Conservation (phyloP, 208 protist species). For the Wallacemonas sp. region DNA sequence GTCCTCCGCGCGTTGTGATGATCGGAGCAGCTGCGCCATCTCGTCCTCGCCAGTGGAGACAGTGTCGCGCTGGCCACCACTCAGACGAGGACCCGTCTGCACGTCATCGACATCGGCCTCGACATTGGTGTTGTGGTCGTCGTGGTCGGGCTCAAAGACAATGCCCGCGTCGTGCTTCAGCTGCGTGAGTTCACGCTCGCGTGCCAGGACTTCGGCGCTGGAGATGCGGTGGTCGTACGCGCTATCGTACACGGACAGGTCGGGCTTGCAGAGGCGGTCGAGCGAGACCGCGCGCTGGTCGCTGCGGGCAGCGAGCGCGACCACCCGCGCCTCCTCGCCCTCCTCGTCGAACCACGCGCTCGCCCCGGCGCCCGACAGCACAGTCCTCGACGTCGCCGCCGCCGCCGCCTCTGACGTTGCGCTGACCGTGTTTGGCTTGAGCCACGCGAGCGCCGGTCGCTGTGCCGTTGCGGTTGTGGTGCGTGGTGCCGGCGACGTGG, state of each 20-base stretch:
- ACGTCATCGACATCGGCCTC: not conserved
- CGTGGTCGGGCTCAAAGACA: conserved; percentile 17
- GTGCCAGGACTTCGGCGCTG: conserved; percentile 49
- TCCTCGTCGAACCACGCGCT: conserved; percentile 5
- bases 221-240: conserved; percentile 69
- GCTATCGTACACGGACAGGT: conserved; percentile 74
- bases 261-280: conserved; percentile 45
- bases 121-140: conserved; percentile 14
- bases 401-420: not conserved
- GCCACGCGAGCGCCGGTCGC: conserved; percentile 19
- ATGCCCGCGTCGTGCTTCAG: conserved; percentile 27
- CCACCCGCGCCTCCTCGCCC: not conserved
- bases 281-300: conserved; percentile 21
- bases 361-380: not conserved
- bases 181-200: conserved; percentile 17
- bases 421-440: conserved; percentile 29
- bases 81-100: too few relatives aligned
- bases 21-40: conserved; percentile 18
- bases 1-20: conserved; percentile 25
- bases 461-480: not conserved
- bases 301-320: not conserved
- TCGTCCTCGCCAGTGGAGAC: not conserved
- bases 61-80: too few relatives aligned
- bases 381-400: not conserved
- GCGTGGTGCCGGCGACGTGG: not conserved